Percentiles rank a stretch among this genome's conserved stretches.
phyloP scores from a whole-genome alignment of 2,329 filamentous ascomycete genomes.

The Exutisphaerella laricina region DNA sequence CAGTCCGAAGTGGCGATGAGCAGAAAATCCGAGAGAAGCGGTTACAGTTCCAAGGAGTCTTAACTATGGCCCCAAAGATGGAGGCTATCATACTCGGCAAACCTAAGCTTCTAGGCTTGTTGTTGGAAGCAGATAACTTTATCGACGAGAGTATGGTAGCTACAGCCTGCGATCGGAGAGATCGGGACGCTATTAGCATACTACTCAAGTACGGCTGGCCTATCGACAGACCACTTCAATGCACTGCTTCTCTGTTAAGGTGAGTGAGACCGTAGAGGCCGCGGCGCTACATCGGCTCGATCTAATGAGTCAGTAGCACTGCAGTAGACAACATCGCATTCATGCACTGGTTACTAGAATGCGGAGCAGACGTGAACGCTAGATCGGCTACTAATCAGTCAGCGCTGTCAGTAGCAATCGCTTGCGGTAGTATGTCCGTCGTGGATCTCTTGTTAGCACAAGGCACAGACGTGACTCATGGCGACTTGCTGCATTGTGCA shows the following conservation, averaged over 20 bases:
- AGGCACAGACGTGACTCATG: background rate
- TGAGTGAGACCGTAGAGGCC: background rate
- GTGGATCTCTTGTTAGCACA: background rate
- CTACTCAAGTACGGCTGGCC: background rate
- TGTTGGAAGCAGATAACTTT: background rate
- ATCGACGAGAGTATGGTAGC: background rate
- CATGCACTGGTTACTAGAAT: background rate
- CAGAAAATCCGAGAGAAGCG: no score
- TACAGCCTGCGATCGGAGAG: background rate
- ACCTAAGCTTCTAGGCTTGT: background rate
- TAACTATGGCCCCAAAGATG: no score
- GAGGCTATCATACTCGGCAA: background rate
- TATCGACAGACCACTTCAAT: background rate
- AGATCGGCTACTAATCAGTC: background rate
- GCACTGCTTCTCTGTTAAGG: background rate
- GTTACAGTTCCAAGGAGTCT: no score
- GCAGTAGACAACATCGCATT: background rate
- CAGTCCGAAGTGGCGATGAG: no score
- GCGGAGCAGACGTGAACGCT: background rate
- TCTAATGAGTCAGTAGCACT: background rate
- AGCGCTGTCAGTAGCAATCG: background rate
- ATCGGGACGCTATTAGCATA: background rate
- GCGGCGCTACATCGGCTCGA: background rate
- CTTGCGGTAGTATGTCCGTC: background rate
- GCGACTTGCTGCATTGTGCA: conserved; percentile 1